These are phyloP conservation scores for Chalciporus sp. DNA, from an alignment of 1,284 basidiomycete species.

Conservation along the genomic window DNA sequence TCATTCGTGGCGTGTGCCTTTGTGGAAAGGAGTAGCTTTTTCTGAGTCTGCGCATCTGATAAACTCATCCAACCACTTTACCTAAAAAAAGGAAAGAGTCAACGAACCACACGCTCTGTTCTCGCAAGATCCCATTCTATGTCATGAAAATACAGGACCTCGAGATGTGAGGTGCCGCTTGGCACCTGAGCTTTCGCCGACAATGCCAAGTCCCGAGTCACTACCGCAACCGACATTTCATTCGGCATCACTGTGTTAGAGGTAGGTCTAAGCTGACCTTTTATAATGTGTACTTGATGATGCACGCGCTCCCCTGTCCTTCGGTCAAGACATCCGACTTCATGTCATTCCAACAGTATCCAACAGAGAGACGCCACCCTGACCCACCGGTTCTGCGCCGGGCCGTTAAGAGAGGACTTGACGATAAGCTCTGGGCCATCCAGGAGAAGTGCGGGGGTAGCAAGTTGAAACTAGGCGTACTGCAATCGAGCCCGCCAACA, in stretches of 20 bases:
- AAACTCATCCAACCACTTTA: too few species aligned
- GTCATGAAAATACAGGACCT: too few species aligned
- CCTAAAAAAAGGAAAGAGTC: too few species aligned
- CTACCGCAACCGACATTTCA: conserved; percentile 23
- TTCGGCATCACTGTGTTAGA: conserved; percentile 59
- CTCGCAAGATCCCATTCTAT: too few species aligned
- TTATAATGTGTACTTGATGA: conserved; percentile 43
- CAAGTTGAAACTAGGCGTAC: conserved; percentile 39
- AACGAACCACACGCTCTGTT: too few species aligned
- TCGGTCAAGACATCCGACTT: conserved; percentile 48
- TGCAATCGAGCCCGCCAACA: not conserved
- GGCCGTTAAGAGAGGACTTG: conserved; percentile 44
- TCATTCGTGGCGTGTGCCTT: too few species aligned
- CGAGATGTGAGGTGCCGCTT: too few species aligned
- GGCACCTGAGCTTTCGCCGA: too few species aligned
- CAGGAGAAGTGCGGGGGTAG: conserved; percentile 48
- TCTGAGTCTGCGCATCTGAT: too few species aligned
- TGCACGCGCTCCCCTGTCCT: conserved; percentile 50
- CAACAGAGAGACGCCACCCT: conserved; percentile 42
- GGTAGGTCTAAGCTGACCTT: conserved; percentile 30
- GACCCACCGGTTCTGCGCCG: conserved; percentile 40
- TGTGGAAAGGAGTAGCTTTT: too few species aligned
- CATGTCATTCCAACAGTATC: conserved; percentile 51
- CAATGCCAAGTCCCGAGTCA: too few species aligned
- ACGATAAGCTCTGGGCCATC: conserved; percentile 50